Evolutionary conservation across 768 basidiomycete species (phyloP).

Genomic region (Lenzites betulinus): DNA sequence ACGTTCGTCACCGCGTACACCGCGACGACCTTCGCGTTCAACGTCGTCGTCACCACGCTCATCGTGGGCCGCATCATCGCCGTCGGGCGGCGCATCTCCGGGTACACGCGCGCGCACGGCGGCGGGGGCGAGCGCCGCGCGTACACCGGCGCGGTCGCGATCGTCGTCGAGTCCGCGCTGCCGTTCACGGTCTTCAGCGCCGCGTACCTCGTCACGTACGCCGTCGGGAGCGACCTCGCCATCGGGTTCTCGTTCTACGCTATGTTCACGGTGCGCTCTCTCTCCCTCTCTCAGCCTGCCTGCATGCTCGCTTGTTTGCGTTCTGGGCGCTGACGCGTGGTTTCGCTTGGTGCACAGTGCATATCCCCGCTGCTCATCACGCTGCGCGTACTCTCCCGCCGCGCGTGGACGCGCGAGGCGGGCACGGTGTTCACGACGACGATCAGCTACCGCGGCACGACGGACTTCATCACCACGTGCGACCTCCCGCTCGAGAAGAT

Average conservation of each 20-base stretch:
- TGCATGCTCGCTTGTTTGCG: too few relatives aligned
- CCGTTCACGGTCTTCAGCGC: constrained; percentile 40
- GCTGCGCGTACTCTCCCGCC: constrained; percentile 35
- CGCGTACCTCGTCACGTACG: constrained; percentile 40
- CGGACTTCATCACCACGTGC: constrained; percentile 1
- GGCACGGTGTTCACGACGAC: constrained; percentile 18
- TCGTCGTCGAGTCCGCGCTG: constrained; percentile 42
- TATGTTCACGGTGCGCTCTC: constrained; percentile 38
- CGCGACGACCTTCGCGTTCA: constrained; percentile 39
- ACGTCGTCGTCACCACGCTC: constrained; percentile 38
- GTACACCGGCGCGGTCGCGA: constrained; percentile 37
- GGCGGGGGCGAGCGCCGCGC: constrained; percentile 27
- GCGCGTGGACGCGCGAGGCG: constrained; percentile 35
- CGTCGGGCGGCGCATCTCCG: constrained; percentile 27
- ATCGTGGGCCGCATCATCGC: constrained; percentile 38
- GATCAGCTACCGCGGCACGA: constrained; percentile 11
- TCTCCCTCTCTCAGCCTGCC: neutral
- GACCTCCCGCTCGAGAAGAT: neutral
- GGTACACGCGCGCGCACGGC: too few relatives aligned
- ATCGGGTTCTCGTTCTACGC: constrained; percentile 41
- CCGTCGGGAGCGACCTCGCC: constrained; percentile 32
- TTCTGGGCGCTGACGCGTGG: neutral
- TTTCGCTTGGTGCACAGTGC: constrained; percentile 26
- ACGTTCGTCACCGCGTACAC: constrained; percentile 41
- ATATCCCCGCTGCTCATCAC: constrained; percentile 38